Conservation (phyloP, 1,284 basidiomycete genomes). For the Boletus semigastroideus region DNA sequence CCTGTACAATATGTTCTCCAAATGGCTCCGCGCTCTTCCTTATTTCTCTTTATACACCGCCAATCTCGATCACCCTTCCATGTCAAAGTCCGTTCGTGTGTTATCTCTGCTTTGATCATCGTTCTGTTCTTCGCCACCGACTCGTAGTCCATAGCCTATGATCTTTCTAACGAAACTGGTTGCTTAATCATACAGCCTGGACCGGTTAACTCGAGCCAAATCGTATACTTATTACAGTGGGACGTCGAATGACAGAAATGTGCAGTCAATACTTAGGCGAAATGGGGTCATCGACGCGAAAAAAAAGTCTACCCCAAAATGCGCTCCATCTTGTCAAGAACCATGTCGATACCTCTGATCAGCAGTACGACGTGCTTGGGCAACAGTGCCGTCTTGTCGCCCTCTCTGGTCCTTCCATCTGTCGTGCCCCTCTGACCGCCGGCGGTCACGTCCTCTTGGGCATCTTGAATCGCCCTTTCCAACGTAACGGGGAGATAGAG, state of each 20-base stretch:
- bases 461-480: slow-evolving; percentile 61
- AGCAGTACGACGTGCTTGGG: slow-evolving; percentile 56
- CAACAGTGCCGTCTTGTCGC: slow-evolving; percentile 42
- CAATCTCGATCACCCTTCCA: neutral
- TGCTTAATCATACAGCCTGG: slow-evolving; percentile 20
- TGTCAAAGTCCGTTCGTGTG: slow-evolving; percentile 9
- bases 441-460: slow-evolving; percentile 18
- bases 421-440: slow-evolving; percentile 6
- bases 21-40: slow-evolving; percentile 19
- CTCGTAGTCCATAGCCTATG: slow-evolving; percentile 16
- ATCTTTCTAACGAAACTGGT: slow-evolving; percentile 12
- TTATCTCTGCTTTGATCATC: slow-evolving; percentile 5
- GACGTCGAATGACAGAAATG: neutral
- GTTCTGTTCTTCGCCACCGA: neutral
- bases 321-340: slow-evolving; percentile 65
- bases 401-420: slow-evolving; percentile 15
- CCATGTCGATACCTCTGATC: slow-evolving; percentile 57
- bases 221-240: neutral
- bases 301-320: slow-evolving; percentile 42
- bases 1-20: slow-evolving; percentile 28
- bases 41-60: slow-evolving; percentile 37
- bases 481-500: slow-evolving; percentile 75
- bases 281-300: neutral
- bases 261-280: neutral
- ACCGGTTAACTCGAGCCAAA: neutral